These are phyloP conservation scores for Apostasia shenzhenica DNA, from an alignment of 106 monocot genomes.

Conservation along the genomic window DNA sequence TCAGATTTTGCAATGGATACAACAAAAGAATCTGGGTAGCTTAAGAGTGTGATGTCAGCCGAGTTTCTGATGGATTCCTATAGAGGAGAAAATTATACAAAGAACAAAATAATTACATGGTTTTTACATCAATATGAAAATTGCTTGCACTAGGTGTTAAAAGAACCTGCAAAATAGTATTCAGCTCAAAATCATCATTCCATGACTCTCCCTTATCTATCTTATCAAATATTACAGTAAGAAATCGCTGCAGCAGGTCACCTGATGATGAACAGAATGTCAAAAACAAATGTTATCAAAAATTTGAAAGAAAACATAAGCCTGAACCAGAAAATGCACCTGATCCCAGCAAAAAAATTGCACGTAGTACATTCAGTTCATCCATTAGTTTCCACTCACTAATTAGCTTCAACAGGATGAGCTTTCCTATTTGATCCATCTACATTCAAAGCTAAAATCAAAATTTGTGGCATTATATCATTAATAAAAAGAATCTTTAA, in stretches of 20 bases:
- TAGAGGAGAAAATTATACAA: not conserved
- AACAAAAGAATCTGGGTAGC: constrained; percentile 69
- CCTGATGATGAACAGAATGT: constrained; percentile 34
- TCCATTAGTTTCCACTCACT: constrained; percentile 89
- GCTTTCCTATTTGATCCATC: constrained; percentile 82
- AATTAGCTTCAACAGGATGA: constrained; percentile 79
- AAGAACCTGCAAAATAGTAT: constrained; percentile 73
- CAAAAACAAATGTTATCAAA: not conserved
- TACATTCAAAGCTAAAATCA: constrained; percentile 15
- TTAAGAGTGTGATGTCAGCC: constrained; percentile 61
- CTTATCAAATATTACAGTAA: constrained; percentile 61
- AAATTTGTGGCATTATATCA: not conserved
- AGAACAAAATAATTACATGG: not conserved
- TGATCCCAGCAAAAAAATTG: constrained; percentile 91
- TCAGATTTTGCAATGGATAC: constrained; percentile 47
- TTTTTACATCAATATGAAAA: not conserved
- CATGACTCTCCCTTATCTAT: constrained; percentile 73
- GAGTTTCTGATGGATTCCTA: constrained; percentile 94
- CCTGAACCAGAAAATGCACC: constrained; percentile 30
- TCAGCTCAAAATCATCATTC: constrained; percentile 98
- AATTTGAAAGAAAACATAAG: not conserved
- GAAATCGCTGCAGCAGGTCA: constrained; percentile 86
- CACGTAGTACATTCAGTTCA: constrained; percentile 76
- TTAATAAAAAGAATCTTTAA: not conserved
- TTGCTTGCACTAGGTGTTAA: constrained; percentile 1